phyloP scores from a whole-genome alignment of 805 yeast genomes.

The Sungouiozyma intestinalis region DNA sequence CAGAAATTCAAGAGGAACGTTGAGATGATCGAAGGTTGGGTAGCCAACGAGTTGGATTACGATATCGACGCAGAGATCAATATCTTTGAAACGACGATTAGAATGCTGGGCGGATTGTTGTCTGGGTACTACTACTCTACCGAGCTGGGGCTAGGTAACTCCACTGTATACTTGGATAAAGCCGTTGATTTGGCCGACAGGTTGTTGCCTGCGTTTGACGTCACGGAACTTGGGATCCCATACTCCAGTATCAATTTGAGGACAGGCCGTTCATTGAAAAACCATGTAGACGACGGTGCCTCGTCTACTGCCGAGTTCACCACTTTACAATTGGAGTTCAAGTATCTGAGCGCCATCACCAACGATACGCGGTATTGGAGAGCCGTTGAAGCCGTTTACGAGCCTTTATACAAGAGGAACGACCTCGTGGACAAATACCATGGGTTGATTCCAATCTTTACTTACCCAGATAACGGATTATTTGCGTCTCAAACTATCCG shows the following conservation, averaged over 20 bases:
- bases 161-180: constrained; percentile 49
- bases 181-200: constrained; percentile 75
- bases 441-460: constrained; percentile 76
- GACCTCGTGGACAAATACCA: constrained; percentile 29
- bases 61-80: constrained; percentile 66
- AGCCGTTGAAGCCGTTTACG: constrained; percentile 62
- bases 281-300: constrained; percentile 64
- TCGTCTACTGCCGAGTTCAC: constrained; percentile 86
- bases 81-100: constrained; percentile 86
- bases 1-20: constrained; percentile 42
- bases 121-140: constrained; percentile 66
- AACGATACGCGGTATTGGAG: constrained; percentile 76
- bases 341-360: constrained; percentile 68
- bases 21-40: constrained; percentile 61
- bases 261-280: constrained; percentile 48
- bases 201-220: constrained; percentile 55
- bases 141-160: constrained; percentile 31
- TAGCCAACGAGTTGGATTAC: constrained; percentile 55
- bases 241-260: constrained; percentile 66
- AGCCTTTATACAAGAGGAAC: constrained; percentile 53
- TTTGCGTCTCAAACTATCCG: constrained; percentile 59
- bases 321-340: constrained; percentile 78
- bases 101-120: constrained; percentile 89
- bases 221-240: constrained; percentile 57
- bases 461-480: constrained; percentile 63